Base-by-base conservation (phyloP, 2,329 filamentous ascomycete genomes). In the Arthrinium phaeospermum region DNA sequence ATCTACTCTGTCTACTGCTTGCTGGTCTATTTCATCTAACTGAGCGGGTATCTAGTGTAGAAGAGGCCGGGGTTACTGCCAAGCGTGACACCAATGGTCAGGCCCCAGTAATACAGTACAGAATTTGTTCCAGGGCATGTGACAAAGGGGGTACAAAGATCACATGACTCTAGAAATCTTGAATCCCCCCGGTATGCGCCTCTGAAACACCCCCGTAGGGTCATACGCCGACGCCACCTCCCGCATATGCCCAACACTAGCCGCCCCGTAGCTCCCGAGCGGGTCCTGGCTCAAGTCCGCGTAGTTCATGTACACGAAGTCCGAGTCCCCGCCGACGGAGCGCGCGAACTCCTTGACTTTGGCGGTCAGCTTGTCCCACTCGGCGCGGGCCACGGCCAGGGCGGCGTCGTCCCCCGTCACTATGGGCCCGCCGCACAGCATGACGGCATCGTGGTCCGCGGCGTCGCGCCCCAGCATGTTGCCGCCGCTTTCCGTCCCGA, bases 221-320 rank as follows among this genome's bases (percentile, higher is more conserved):
- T 84, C 83, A 72, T 82, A 84, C 73, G 80, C 80, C 68, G 76
- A 67, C 19, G 81, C 79, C 57, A 80, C 78, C 6, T 71, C 72
- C 34, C 77, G 75, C 69, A 84, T 71, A 34, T 75, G 76, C 51
- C 74, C 73, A 44, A 81, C 72, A 70, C 82, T 82, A 22, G 75
- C 76, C 7, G 70, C 72, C 4, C 83, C 83, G 72, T 84, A 84
- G 10, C 78, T 80, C 1, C 73, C 76, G 19, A 81, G 73, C 4
- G 78, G 76, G 64, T 78, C 72, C 73, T 81, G 79, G 57, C 78
- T 78, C 67, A 78, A 77, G 4, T 79, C 75, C 71, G 78, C 79
- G 71, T 84, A 84, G 76, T 83, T 84, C 71, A 84, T 79, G 73
- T 82, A 82, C 72, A 80, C 78, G 75, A 80, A 83, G 0, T 76